phyloP scores from a whole-genome alignment of 2,329 filamentous ascomycete genomes.

The Geosmithia morbida region DNA sequence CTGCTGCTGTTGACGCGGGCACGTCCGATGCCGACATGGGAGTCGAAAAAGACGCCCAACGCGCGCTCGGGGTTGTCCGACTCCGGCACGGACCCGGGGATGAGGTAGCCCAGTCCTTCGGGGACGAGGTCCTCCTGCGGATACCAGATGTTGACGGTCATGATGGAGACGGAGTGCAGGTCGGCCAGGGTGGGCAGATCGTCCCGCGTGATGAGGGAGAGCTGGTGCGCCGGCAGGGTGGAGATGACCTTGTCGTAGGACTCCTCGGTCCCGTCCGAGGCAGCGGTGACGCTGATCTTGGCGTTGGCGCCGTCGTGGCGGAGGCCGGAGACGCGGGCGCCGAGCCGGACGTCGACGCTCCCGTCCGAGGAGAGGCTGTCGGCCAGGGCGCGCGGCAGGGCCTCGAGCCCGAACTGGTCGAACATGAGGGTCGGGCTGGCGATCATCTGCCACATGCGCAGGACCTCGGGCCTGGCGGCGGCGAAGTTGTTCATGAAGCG shows the following conservation, averaged over 20 bases:
- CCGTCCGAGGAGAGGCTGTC: constrained; percentile 29
- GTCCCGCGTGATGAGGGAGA: constrained; percentile 19
- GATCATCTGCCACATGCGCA: background rate
- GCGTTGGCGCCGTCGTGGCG: constrained; percentile 18
- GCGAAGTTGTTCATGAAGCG: background rate
- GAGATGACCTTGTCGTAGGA: constrained; percentile 47
- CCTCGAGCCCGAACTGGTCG: constrained; percentile 39
- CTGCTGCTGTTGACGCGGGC: constrained; percentile 34
- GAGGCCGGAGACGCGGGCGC: constrained; percentile 32
- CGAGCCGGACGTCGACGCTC: constrained; percentile 46
- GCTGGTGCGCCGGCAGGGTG: constrained; percentile 38
- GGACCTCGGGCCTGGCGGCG: background rate
- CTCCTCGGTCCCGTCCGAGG: background rate
- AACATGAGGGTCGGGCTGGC: background rate
- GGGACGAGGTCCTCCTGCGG: constrained; percentile 45
- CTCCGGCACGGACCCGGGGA: constrained; percentile 58
- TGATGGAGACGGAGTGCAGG: constrained; percentile 62
- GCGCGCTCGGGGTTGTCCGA: constrained; percentile 69
- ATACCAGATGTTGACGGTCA: constrained; percentile 88
- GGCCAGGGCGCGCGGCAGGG: constrained; percentile 40
- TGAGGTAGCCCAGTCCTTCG: constrained; percentile 79
- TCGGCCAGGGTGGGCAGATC: constrained; percentile 32
- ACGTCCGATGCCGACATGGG: constrained; percentile 35
- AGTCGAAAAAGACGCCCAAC: constrained; percentile 88
- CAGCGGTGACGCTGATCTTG: constrained; percentile 15